Base-by-base conservation (phyloP, 805 yeast species). In the Saturnispora serradocipensis region DNA sequence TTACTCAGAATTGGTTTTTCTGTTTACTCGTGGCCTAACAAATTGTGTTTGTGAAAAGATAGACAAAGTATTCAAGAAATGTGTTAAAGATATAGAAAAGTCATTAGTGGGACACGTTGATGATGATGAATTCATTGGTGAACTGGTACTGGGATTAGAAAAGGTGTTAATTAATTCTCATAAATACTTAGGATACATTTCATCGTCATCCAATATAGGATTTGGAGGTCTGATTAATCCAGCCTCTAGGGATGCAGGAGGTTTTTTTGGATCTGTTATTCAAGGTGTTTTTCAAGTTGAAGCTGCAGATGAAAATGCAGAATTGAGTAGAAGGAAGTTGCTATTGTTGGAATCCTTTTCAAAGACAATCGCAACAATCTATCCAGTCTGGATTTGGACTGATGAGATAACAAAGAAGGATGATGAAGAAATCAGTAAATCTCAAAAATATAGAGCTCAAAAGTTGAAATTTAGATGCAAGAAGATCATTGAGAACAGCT, bases 271-370 rank as follows among this genome's bases (percentile, higher is more conserved):
- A 0, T 76, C 77, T 50, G 84, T 82, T 24, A 84, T 86, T 50
- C 86, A 84, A 55, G 93, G 93, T 1, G 95, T 86, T 0, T 84
- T 86, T 60, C 84, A 79, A 51, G 78, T 81, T 13, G 95, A 86
- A 56, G 73, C 86, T 1, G 85, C 84, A 0, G 70, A 72, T 52
- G 66, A 74, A 34, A 59, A 77, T 49, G 67, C 76, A 18, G 73
- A 77, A 13, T 79, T 75, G 30, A 77, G 75, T 44, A 76, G 73
- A 51, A 80, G 80, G 55, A 67, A 82, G 20, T 71, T 76, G 53
- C 73, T 82, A 1, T 73, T 86, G 5, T 65, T 84, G n/a, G 69
- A 78, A 45, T 76, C 89, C 5, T 77, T 88, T 61, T 82, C 80
- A 52, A 80, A 76, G 53, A 79, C 86, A 1, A 74, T 80, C 1